phyloP scores from a whole-genome alignment of 2,329 filamentous ascomycete genomes.

The Arthroderma sp. region DNA sequence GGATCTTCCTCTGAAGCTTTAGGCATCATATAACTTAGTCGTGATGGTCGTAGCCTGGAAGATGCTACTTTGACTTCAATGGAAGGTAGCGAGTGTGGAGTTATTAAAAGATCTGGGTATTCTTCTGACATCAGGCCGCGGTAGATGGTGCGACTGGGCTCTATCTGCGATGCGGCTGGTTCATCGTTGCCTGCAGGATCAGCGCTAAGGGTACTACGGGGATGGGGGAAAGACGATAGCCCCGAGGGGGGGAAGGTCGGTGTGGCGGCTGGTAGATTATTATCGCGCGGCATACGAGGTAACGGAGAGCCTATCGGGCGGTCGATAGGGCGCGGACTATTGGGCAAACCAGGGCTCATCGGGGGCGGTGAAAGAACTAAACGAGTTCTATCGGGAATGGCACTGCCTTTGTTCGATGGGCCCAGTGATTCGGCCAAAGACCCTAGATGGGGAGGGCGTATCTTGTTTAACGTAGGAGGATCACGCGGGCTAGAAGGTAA shows the following conservation, averaged over 20 bases:
- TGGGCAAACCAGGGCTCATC: slow-evolving; percentile 50
- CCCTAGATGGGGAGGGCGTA: too few species aligned
- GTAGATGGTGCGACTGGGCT: slow-evolving; percentile 39
- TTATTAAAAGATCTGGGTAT: slow-evolving; percentile 70
- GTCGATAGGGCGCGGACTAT: slow-evolving; percentile 49
- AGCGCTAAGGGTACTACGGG: background rate
- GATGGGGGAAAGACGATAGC: slow-evolving; percentile 57
- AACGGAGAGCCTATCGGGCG: slow-evolving; percentile 47
- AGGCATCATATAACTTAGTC: slow-evolving; percentile 68
- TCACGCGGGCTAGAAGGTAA: slow-evolving; percentile 8
- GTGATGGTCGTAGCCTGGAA: slow-evolving; percentile 84
- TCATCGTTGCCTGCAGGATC: slow-evolving; percentile 7
- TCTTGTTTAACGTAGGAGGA: slow-evolving; percentile 7
- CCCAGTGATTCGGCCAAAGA: too few species aligned
- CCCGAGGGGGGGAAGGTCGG: slow-evolving; percentile 58
- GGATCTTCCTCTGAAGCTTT: slow-evolving; percentile 80
- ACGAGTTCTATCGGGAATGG: slow-evolving; percentile 18
- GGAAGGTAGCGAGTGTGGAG: slow-evolving; percentile 76
- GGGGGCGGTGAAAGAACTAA: slow-evolving; percentile 30
- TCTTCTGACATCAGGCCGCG: slow-evolving; percentile 72
- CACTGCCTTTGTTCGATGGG: slow-evolving; percentile 6
- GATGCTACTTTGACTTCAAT: slow-evolving; percentile 81
- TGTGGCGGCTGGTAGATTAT: slow-evolving; percentile 45
- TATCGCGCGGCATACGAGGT: slow-evolving; percentile 43
- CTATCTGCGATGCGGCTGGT: slow-evolving; percentile 16